Conservation (phyloP, 768 basidiomycete species). For the Mycena epipterygia region DNA sequence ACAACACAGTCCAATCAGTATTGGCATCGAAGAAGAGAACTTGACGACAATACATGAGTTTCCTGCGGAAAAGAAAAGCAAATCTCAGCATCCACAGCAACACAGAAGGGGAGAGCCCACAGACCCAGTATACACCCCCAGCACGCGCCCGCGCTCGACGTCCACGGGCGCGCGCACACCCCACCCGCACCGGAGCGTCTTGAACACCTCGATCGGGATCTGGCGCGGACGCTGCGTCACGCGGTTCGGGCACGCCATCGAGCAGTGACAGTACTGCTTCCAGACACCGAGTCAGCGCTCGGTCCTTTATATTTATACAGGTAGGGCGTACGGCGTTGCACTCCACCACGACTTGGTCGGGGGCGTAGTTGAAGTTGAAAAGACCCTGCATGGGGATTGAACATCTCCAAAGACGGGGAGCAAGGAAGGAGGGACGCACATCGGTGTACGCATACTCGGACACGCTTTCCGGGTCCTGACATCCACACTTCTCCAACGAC, state of each 20-base stretch:
- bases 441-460: constrained; percentile 22
- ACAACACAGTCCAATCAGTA: background rate
- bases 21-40: background rate
- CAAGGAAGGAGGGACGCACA: background rate
- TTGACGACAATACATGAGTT: constrained; percentile 28
- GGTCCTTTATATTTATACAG: too few species aligned
- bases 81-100: background rate
- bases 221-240: constrained; percentile 40
- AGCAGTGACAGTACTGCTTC: constrained; percentile 28
- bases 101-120: background rate
- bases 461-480: background rate
- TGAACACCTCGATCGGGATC: constrained; percentile 42
- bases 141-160: constrained; percentile 35
- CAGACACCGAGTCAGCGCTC: too few species aligned
- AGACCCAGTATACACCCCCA: constrained; percentile 44
- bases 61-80: constrained; percentile 3
- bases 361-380: constrained; percentile 30
- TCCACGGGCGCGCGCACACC: constrained; percentile 38
- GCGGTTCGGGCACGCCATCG: constrained; percentile 35
- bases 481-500: background rate
- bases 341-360: constrained; percentile 37
- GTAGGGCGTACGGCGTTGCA: constrained; percentile 37
- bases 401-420: background rate
- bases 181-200: constrained; percentile 41
- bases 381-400: constrained; percentile 6